Evolutionary conservation across 163 green algal genomes (phyloP).

Genomic region (Scenedesmus sp.): DNA sequence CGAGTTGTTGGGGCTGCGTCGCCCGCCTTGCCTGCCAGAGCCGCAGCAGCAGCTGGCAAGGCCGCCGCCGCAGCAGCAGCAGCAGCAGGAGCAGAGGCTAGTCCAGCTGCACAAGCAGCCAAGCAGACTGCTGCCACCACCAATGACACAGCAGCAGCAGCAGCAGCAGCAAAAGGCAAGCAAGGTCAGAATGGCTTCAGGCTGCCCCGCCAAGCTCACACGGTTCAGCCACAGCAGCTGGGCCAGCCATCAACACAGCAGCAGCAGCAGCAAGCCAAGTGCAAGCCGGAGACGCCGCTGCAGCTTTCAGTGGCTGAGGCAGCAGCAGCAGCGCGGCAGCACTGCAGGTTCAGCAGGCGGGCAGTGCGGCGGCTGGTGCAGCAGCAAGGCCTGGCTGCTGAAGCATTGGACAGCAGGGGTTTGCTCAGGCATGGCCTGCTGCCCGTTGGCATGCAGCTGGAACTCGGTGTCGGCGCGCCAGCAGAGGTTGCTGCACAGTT

Average conservation of each 20-base stretch:
- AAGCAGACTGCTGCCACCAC: neutral
- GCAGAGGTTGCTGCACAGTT: neutral
- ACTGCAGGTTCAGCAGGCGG: neutral
- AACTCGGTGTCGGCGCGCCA: neutral
- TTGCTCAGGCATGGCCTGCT: neutral
- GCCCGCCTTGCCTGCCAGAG: neutral
- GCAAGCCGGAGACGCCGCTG: neutral
- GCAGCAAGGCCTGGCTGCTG: constrained; percentile 1
- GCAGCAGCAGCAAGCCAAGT: neutral
- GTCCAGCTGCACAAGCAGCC: neutral
- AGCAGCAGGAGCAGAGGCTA: neutral
- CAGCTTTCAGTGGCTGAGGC: neutral
- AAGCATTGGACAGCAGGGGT: neutral
- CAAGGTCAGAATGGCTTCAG: neutral
- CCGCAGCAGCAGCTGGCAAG: neutral
- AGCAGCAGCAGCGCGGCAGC: constrained; percentile 18
- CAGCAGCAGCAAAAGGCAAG: constrained; percentile 13
- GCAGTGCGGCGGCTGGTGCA: neutral
- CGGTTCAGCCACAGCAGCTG: neutral
- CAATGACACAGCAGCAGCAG: neutral
- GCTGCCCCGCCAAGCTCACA: neutral
- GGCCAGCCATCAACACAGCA: neutral
- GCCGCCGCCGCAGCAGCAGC: neutral
- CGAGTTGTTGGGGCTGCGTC: neutral
- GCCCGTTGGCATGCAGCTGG: neutral